phyloP scores from a whole-genome alignment of 2,329 filamentous ascomycete species.

The Trichoderma koningiopsis region DNA sequence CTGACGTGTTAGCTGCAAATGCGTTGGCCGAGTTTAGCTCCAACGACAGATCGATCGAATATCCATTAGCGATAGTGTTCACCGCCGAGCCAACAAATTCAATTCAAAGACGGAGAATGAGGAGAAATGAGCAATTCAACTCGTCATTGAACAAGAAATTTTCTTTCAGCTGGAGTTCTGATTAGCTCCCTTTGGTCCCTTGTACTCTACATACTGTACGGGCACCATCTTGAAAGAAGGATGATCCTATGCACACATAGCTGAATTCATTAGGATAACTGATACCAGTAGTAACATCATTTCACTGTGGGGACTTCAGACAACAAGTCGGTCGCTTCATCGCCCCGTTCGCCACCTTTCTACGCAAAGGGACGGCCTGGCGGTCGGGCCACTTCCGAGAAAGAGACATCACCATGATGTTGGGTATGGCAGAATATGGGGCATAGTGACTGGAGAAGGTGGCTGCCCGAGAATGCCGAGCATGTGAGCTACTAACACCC shows the following conservation, averaged over 20 bases:
- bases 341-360: slow-evolving; percentile 12
- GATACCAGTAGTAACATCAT: neutral
- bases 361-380: neutral
- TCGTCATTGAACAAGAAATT: neutral
- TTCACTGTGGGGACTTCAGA: neutral
- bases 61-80: neutral
- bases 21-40: neutral
- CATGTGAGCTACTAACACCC: neutral
- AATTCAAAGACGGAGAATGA: neutral
- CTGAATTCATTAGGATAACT: neutral
- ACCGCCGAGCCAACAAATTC: neutral
- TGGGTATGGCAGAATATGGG: neutral
- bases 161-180: neutral
- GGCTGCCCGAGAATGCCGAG: neutral
- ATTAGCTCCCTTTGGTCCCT: neutral
- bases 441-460: neutral
- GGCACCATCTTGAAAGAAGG: neutral
- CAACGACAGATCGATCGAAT: slow-evolving; percentile 12
- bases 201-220: neutral
- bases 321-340: neutral
- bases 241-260: neutral
- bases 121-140: neutral
- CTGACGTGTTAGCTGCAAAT: neutral
- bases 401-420: neutral
- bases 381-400: slow-evolving; percentile 6